Percentiles rank a stretch among this genome's conserved stretches.
These are phyloP conservation scores for Aspergillus sp. DNA, from an alignment of 2,329 filamentous ascomycete species.

Conservation along the genomic window DNA sequence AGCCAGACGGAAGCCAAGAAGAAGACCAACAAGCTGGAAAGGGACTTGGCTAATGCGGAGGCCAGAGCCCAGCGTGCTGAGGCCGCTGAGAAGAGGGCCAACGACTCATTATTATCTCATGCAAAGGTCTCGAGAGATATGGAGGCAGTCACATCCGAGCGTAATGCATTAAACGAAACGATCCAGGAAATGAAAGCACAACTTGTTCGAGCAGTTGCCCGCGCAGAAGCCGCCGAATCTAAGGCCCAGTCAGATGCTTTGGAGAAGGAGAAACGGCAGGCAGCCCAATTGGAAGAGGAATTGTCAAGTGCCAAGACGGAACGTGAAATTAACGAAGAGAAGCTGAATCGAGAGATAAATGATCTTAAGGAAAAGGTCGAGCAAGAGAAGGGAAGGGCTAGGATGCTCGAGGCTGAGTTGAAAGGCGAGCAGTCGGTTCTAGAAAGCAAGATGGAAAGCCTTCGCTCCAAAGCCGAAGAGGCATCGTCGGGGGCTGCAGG, in stretches of 20 bases:
- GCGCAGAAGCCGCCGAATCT: slow-evolving; percentile 58
- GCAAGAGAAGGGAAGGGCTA: slow-evolving; percentile 61
- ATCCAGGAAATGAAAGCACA: slow-evolving; percentile 63
- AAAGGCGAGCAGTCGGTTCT: slow-evolving; percentile 67
- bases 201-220: slow-evolving; percentile 57
- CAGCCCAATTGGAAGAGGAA: slow-evolving; percentile 53
- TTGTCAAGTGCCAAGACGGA: slow-evolving; percentile 62
- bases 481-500: slow-evolving; percentile 72
- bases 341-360: slow-evolving; percentile 58
- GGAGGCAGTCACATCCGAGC: slow-evolving; percentile 54
- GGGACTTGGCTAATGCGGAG: slow-evolving; percentile 40
- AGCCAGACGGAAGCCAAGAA: slow-evolving; percentile 42
- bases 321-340: slow-evolving; percentile 65
- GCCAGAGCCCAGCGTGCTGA: slow-evolving; percentile 55
- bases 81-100: slow-evolving; percentile 48
- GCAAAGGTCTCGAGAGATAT: slow-evolving; percentile 50
- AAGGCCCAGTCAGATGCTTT: slow-evolving; percentile 60
- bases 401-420: slow-evolving; percentile 64
- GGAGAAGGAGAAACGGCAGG: slow-evolving; percentile 54
- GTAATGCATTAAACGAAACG: slow-evolving; percentile 54
- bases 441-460: slow-evolving; percentile 82
- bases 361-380: slow-evolving; percentile 67
- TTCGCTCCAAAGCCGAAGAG: slow-evolving; percentile 80
- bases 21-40: slow-evolving; percentile 57
- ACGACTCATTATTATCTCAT: slow-evolving; percentile 47